phyloP scores from a whole-genome alignment of 345 rosid species.

The Eucalyptus coolabah region DNA sequence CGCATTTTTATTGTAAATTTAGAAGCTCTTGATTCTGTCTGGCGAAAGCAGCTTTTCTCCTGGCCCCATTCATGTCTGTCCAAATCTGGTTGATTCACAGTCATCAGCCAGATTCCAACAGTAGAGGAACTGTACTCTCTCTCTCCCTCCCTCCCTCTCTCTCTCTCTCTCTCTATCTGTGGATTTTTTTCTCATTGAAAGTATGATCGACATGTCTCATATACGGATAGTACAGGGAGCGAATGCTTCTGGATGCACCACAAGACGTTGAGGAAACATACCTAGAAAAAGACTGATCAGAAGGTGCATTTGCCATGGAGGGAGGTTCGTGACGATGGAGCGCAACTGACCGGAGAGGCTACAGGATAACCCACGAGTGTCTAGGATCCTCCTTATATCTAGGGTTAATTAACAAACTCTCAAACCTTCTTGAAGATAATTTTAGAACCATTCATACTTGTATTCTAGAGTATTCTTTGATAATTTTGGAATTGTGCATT shows the following conservation, averaged over 20 bases:
- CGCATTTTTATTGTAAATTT: neutral
- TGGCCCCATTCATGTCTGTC: neutral
- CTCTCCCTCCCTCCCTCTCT: neutral
- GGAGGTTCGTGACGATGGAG: neutral
- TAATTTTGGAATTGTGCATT: neutral
- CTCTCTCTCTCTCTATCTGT: neutral
- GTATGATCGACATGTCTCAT: neutral
- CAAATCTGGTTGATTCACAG: neutral
- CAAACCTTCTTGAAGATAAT: neutral
- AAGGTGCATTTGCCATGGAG: neutral
- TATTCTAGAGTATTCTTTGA: neutral
- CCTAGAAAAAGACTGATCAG: neutral
- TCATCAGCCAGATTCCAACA: neutral
- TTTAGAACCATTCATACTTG: neutral
- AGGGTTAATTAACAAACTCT: neutral
- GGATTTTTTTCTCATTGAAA: neutral
- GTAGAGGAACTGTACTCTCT: neutral
- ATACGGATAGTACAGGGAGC: neutral
- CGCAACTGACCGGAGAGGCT: neutral
- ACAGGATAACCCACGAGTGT: neutral
- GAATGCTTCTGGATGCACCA: neutral
- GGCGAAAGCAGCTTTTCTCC: neutral
- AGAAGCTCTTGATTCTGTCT: neutral
- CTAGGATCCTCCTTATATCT: neutral
- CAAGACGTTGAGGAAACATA: neutral